Conservation (phyloP, 768 basidiomycete species). For the Tylopilus sp. region DNA sequence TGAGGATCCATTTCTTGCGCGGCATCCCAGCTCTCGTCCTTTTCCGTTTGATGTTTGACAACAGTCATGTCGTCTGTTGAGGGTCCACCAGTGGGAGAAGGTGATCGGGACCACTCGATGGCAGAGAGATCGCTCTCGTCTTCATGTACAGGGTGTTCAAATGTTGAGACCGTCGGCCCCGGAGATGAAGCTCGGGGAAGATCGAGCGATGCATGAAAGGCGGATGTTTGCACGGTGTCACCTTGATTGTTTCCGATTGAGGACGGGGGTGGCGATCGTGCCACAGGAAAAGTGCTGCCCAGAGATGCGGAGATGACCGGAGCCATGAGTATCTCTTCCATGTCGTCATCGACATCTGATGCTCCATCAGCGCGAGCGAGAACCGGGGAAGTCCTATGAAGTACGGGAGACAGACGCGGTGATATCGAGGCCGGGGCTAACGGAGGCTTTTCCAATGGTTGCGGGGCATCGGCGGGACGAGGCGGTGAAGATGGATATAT, state of each 20-base stretch:
- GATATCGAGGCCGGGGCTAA: slow-evolving; percentile 1
- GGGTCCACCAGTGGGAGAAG: slow-evolving; percentile 27
- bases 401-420: slow-evolving; percentile 1
- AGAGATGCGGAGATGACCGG: slow-evolving; percentile 1
- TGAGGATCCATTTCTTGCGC: slow-evolving; percentile 82
- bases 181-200: slow-evolving; percentile 10
- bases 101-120: slow-evolving; percentile 39
- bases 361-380: slow-evolving; percentile 2
- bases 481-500: neutral
- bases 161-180: slow-evolving; percentile 2
- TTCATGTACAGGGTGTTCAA: slow-evolving; percentile 3
- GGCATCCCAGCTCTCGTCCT: slow-evolving; percentile 65
- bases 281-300: neutral
- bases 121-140: slow-evolving; percentile 25
- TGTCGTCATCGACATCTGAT: slow-evolving; percentile 33
- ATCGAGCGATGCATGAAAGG: slow-evolving; percentile 1
- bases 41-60: slow-evolving; percentile 20
- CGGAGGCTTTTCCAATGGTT: slow-evolving; percentile 6
- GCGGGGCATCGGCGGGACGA: neutral
- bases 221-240: neutral
- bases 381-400: neutral
- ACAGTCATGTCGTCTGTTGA: slow-evolving; percentile 7
- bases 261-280: slow-evolving; percentile 12
- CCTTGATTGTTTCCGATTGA: slow-evolving; percentile 15
- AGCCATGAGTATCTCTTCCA: slow-evolving; percentile 34